Evolutionary conservation across 2,329 filamentous ascomycete species (phyloP).

Genomic region (Botryosphaeria dothidea): DNA sequence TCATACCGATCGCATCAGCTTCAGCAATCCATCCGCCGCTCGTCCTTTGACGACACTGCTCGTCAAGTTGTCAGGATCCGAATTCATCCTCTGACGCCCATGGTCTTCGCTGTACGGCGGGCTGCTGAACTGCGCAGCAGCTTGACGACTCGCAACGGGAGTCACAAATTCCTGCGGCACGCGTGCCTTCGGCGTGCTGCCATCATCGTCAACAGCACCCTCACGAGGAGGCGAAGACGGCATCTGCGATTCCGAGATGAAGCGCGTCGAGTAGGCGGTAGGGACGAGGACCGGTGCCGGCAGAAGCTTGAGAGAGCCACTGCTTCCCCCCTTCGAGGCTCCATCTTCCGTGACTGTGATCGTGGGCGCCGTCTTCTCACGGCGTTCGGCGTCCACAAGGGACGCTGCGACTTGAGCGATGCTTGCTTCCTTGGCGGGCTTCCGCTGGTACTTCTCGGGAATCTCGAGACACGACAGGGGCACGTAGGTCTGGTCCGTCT

Average conservation of each 20-base stretch:
- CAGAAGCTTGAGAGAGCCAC: conserved; percentile 27
- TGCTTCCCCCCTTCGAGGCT: background rate
- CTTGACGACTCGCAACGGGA: conserved; percentile 17
- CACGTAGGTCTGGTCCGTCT: conserved; percentile 68
- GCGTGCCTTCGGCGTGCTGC: conserved; percentile 23
- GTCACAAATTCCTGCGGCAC: conserved; percentile 18
- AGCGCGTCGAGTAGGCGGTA: conserved; percentile 39
- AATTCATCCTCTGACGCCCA: conserved; percentile 22
- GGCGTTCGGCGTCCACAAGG: conserved; percentile 23
- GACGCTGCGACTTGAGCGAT: conserved; percentile 27
- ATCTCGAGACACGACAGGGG: conserved; percentile 61
- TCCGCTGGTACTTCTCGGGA: conserved; percentile 22
- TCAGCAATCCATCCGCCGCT: conserved; percentile 56
- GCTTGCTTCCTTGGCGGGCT: conserved; percentile 29
- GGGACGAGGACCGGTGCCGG: conserved; percentile 43
- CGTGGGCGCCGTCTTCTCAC: conserved; percentile 27
- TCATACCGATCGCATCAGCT: conserved; percentile 38
- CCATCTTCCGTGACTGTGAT: conserved; percentile 32
- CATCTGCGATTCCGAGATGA: conserved; percentile 29
- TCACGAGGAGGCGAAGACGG: conserved; percentile 9
- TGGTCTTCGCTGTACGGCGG: conserved; percentile 32
- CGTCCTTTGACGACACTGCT: conserved; percentile 52
- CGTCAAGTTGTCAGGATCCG: conserved; percentile 36
- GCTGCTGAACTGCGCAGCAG: conserved; percentile 26
- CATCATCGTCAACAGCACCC: conserved; percentile 5